phyloP scores from a whole-genome alignment of 495 filamentous ascomycete genomes.

The Neurospora discreta region DNA sequence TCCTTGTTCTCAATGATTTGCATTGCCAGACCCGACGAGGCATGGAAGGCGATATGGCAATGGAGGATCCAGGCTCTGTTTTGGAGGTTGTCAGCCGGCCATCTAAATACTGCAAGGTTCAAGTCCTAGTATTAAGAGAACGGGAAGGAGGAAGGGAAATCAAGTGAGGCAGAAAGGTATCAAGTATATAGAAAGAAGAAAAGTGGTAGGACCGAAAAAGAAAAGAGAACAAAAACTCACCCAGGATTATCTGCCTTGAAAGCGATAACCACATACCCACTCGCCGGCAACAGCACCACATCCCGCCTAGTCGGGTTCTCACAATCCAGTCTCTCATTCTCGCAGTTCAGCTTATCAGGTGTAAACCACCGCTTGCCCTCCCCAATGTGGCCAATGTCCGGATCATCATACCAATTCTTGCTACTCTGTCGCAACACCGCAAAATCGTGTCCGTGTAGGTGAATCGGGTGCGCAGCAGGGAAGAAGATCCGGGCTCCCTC shows the following conservation, averaged over 20 bases:
- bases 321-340: conserved; percentile 7
- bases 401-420: conserved; percentile 5
- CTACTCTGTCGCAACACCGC: conserved; percentile 27
- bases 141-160: too few relatives aligned
- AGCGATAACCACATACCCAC: conserved; percentile 22
- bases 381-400: not conserved
- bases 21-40: conserved; percentile 29
- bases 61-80: conserved; percentile 26
- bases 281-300: conserved; percentile 24
- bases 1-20: conserved; percentile 31
- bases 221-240: not conserved
- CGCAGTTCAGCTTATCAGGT: not conserved
- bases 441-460: conserved; percentile 51
- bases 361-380: not conserved
- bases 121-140: too few relatives aligned
- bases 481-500: not conserved
- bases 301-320: conserved; percentile 16
- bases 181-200: not conserved
- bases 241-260: conserved; percentile 31
- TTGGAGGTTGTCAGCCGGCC: not conserved
- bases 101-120: too few relatives aligned
- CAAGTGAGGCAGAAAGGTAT: too few relatives aligned
- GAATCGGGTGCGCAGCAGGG: conserved; percentile 31
- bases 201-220: not conserved
- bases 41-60: conserved; percentile 38